phyloP scores from a whole-genome alignment of 2,329 filamentous ascomycete genomes.

The Beauveria pseudobassiana region DNA sequence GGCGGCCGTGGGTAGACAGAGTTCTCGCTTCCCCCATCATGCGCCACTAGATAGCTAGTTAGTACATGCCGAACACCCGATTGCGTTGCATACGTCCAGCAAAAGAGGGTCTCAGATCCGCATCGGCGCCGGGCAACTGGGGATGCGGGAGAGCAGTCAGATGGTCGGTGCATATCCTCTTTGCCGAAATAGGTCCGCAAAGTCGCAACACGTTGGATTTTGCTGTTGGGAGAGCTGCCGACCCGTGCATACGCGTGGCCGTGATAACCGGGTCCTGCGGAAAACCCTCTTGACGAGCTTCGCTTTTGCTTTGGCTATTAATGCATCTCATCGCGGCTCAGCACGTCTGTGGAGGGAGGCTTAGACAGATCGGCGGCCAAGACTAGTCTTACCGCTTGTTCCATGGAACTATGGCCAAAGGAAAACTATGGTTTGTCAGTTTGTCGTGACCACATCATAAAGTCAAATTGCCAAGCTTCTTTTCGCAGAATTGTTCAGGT shows the following conservation, averaged over 20 bases:
- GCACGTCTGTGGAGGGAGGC: too few relatives aligned
- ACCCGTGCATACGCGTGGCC: not conserved
- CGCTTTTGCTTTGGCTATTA: not conserved
- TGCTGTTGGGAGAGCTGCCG: not conserved
- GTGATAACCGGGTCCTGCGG: not conserved
- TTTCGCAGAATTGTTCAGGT: too few relatives aligned
- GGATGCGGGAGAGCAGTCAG: not conserved
- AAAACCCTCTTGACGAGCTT: not conserved
- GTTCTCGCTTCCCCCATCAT: not conserved
- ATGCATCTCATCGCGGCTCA: too few relatives aligned
- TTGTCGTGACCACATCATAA: not conserved
- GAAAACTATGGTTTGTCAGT: not conserved
- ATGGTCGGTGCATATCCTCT: not conserved
- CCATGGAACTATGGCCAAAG: not conserved
- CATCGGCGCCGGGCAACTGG: not conserved
- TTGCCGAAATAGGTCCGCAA: not conserved
- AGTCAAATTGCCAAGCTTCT: not conserved
- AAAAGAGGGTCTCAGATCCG: slow-evolving; percentile 4
- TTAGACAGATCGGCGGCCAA: not conserved
- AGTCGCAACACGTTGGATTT: not conserved
- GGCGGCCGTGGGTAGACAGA: not conserved
- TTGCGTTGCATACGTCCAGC: not conserved
- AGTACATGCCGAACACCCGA: slow-evolving; percentile 7
- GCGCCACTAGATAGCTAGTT: not conserved
- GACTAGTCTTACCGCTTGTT: not conserved